These are phyloP conservation scores for Nannizzia gypsea DNA, from an alignment of 2,329 filamentous ascomycete species.

Conservation along the genomic window DNA sequence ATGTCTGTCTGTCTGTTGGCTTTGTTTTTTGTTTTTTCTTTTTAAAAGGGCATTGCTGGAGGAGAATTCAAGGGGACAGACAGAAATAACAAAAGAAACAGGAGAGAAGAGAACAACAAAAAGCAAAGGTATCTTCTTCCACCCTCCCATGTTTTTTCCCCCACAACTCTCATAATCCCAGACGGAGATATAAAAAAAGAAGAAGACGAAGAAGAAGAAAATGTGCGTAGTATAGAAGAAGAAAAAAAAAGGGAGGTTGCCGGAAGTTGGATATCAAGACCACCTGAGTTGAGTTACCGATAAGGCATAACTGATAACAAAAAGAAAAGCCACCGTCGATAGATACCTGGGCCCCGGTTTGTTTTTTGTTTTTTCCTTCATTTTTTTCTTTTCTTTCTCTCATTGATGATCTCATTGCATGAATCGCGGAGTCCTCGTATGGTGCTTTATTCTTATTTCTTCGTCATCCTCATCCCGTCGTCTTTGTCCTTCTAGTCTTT, in stretches of 20 bases:
- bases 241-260: background rate
- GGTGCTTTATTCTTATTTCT: background rate
- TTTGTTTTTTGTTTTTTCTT: background rate
- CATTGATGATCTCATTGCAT: too few relatives aligned
- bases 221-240: background rate
- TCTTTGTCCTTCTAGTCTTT: background rate
- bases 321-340: background rate
- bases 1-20: background rate
- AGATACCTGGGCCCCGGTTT: background rate
- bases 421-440: background rate
- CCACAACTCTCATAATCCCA: background rate
- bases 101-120: background rate
- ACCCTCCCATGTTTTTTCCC: background rate
- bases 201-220: conserved; percentile 13
- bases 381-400: too few relatives aligned
- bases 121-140: background rate
- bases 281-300: conserved; percentile 3
- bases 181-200: background rate
- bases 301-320: background rate
- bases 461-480: background rate
- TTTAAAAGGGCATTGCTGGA: too few relatives aligned
- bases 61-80: background rate
- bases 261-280: conserved; percentile 6
- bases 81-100: background rate
- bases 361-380: background rate